Percentiles rank a stretch among this genome's conserved stretches.
These are phyloP conservation scores for Emmonsiellopsis sp. DNA, from an alignment of 2,329 filamentous ascomycete species.

Conservation along the genomic window DNA sequence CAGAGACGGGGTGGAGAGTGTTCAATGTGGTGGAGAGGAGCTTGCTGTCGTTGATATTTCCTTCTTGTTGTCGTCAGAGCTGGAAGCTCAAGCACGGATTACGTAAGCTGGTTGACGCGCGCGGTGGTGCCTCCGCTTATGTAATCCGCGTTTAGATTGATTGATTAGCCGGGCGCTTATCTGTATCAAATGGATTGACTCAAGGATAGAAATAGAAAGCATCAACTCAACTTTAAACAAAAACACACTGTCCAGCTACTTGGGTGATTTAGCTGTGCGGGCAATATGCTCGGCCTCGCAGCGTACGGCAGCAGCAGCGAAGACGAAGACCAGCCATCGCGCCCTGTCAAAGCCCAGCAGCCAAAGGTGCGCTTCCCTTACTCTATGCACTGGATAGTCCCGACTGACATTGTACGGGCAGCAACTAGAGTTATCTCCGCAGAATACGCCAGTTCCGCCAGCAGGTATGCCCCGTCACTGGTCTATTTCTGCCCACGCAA, in stretches of 20 bases:
- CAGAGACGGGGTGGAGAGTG: no score
- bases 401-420: neutral
- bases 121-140: no score
- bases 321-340: slow-evolving; percentile 25
- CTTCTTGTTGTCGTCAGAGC: no score
- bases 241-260: neutral
- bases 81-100: no score
- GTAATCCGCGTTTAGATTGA: no score
- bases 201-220: no score
- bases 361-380: slow-evolving; percentile 5
- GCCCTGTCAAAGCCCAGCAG: slow-evolving; percentile 6
- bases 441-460: neutral
- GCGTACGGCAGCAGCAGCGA: slow-evolving; percentile 39
- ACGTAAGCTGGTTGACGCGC: no score
- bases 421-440: neutral
- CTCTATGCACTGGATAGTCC: neutral
- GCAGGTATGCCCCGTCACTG: neutral
- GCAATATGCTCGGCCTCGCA: slow-evolving; percentile 31
- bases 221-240: no score
- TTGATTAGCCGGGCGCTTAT: no score
- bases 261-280: neutral
- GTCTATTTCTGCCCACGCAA: neutral
- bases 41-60: no score
- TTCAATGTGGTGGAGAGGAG: no score
- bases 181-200: no score